Conservation (phyloP, 2,329 filamentous ascomycete genomes). For the Microsporum audouinii region DNA sequence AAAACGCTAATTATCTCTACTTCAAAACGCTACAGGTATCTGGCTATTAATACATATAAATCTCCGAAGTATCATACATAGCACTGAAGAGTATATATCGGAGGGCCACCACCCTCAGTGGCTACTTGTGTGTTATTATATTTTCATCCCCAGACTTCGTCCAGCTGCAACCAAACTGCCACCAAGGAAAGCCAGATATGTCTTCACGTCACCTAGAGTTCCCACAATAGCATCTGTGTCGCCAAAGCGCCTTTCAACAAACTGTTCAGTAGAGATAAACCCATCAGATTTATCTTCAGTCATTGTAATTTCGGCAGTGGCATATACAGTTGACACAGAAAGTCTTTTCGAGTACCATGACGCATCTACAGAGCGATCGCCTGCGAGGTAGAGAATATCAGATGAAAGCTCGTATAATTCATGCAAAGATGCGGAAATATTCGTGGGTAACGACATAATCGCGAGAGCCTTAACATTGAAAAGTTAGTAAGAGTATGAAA, state of each 20-base stretch:
- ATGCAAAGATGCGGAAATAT: constrained; percentile 61
- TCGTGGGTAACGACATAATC: constrained; percentile 74
- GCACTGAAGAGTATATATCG: not conserved
- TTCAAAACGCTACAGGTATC: not conserved
- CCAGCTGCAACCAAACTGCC: constrained; percentile 68
- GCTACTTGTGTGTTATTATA: constrained; percentile 27
- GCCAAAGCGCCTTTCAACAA: constrained; percentile 62
- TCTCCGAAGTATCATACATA: not conserved
- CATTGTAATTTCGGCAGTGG: constrained; percentile 82
- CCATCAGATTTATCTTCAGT: constrained; percentile 67
- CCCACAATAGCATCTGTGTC: constrained; percentile 55
- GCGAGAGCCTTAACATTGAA: constrained; percentile 56
- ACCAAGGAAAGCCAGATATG: constrained; percentile 75
- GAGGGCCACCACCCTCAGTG: not conserved
- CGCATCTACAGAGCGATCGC: constrained; percentile 68
- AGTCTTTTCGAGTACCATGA: constrained; percentile 75
- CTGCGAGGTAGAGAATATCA: constrained; percentile 81
- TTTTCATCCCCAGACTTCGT: constrained; percentile 73
- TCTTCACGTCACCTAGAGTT: constrained; percentile 51
- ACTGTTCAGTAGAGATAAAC: constrained; percentile 67
- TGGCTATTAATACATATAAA: not conserved
- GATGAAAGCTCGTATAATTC: constrained; percentile 78
- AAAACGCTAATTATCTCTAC: not conserved
- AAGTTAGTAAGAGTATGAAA: not conserved
- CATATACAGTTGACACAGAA: constrained; percentile 55